Evolutionary conservation across 306 rosid species (phyloP), one percentile per base, ranked within the genome.

Genomic region (Macrotyloma uniflorum): DNA sequence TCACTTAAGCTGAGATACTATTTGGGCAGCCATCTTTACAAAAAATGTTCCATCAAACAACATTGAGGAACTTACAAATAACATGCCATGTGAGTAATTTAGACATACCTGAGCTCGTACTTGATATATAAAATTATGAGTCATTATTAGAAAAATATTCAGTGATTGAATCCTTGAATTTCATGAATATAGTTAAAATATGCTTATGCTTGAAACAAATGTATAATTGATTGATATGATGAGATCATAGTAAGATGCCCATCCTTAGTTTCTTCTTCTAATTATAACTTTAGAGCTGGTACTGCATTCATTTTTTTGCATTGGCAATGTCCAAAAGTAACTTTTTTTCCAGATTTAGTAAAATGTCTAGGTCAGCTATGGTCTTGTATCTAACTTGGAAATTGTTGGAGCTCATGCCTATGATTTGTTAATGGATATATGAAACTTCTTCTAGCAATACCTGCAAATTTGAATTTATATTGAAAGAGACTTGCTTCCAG

Each of bases 401-500:
- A 26, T 83, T 33, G 22, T 14, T 55, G n/a, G 53, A 59, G 72
- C 30, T 68, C 72, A 40, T 71, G 77, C 38, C 13, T 77, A 58
- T 76, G 32, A 24, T 30, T 50, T 70, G 54, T 51, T 18, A 53
- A 58, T 69, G 49, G 33, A 81, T 42, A 40, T 49, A 40, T 57
- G 54, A 71, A 54, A 51, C 51, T 22, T 76, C 65, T 78, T 61
- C 55, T 26, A 54, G 43, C 51, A 62, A 63, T 86, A 94, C 98
- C 98, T 94, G 95, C 86, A 90, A 87, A 12, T 88, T 88, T 75
- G 97, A 86, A 77, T 92, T 88, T 55, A 91, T 84, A 78, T 84
- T 82, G 90, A 92, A 90, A 76, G 97, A 92, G 78, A 94, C 97
- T 77, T 81, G 92, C 94, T 94, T 94, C 98, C 97, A 92, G 85